Base-by-base conservation (phyloP, 352 stramenopile genomes). In the Pythium graminicola region DNA sequence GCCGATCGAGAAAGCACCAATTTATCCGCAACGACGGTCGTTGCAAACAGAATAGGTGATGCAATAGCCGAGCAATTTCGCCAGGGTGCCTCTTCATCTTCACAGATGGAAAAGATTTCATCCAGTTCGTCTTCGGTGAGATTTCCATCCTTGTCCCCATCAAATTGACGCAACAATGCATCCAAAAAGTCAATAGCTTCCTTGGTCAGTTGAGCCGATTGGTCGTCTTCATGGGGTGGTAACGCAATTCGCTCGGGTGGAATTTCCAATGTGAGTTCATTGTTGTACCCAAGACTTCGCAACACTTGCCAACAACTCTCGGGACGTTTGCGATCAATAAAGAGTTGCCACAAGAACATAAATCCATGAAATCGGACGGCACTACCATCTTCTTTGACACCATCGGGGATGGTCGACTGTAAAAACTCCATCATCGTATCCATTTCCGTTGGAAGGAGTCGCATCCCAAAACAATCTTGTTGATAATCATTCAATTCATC, bases 401-500 rank as follows among this genome's bases (percentile, higher is more conserved):
- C 78, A 2, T 85, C 69, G 11, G 80, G 77, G 29, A 82, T 76
- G 22, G 72, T 78, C 0, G 71, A 76, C 38, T 71, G 70, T 20
- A 93, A 67, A 48, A 88, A 88, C 27, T 93, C 82, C 58, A 93
- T 78, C 65, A 95, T 73, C 14, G 81, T 90, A 60, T 95, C 81
- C 49, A 93, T 93, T 58, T 95, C 85, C 8, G 71, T 70, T 2
- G 73, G 67, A 27, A 93, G 67, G 58, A 95, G 66, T 4, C 77
- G 75, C 54, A 91, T 85, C 8, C 79, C 76, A 62, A 94, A 95
- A 60, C 82, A 95, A 50, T 88, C 78, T 35, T 91, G 76, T 60
- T 95, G 86, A 51, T 93, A 95, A 41, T 91, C 77, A 42, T 95
- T 95, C 23, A 95, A 69, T 51, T 95, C 86, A 13, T 91, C 77